Evolutionary conservation across 1,139 yeast species (phyloP).

Genomic region (Pichia sp.): DNA sequence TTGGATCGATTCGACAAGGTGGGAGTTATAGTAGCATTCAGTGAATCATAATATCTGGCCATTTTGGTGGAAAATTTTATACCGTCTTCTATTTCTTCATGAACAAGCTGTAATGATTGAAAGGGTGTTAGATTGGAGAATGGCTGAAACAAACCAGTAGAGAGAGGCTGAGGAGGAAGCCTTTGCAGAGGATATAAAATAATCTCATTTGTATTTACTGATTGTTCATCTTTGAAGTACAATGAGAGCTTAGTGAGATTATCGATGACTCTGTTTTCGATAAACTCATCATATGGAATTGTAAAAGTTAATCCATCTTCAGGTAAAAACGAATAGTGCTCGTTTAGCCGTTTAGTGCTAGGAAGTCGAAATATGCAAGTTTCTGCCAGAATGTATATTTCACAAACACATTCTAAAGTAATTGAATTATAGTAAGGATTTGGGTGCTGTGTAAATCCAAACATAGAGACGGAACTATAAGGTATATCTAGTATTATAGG

Average conservation of each 20-base stretch:
- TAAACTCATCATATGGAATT: conserved; percentile 11
- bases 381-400: conserved; percentile 15
- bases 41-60: background rate
- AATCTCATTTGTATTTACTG: background rate
- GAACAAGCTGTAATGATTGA: conserved; percentile 12
- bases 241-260: conserved; percentile 15
- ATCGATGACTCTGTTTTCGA: conserved; percentile 9
- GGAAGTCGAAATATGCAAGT: conserved; percentile 12
- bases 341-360: background rate
- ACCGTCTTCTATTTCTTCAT: conserved; percentile 12
- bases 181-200: conserved; percentile 15
- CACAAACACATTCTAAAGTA: conserved; percentile 10
- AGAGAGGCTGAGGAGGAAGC: conserved; percentile 16
- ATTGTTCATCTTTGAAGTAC: background rate
- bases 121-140: conserved; percentile 16
- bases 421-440: conserved; percentile 9
- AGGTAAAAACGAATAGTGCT: conserved; percentile 1
- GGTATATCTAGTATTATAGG: conserved; percentile 11
- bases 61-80: conserved; percentile 7
- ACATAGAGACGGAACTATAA: conserved; percentile 1
- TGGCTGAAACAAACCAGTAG: conserved; percentile 10
- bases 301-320: conserved; percentile 12
- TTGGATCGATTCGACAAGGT: background rate
- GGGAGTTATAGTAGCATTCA: background rate
- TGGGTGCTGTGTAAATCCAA: conserved; percentile 3